Base-by-base conservation (phyloP, 768 basidiomycete genomes). In the Coprinellus micaceus region DNA sequence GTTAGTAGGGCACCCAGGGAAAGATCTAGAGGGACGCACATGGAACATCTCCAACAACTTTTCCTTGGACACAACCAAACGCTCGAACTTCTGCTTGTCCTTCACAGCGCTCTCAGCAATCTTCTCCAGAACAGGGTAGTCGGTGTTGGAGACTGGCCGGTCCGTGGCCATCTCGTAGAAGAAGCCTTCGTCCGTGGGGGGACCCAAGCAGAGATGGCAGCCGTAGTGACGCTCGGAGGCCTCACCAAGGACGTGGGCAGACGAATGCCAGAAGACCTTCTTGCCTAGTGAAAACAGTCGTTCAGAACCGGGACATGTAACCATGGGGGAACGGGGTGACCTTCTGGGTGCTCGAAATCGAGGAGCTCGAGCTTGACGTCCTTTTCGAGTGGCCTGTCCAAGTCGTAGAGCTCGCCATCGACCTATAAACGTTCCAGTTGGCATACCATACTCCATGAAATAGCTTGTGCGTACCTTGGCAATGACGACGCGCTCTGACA, bases 201-300 rank as follows among this genome's bases (percentile, higher is more conserved):
- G 97, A 2, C 97, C 97, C 59, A 97, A 85, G 66, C 95, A 97
- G 13, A 99, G 80, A 76, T 97, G 94, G 69, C 94, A 97, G 39
- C 95, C 96, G 69, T 98, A 96, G 69, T 97, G 94, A 52, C 90
- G 83, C 73, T 99, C 97, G 40, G 94, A 85, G 53, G 96, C 90
- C 73, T 99, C 97, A 44, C 97, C 97, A 17, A 99, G 82, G 55
- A 98, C 94, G 72, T 98, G 97, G 0, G 97, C 97, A 24, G 95
- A 98, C 17, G 97, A 98, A 70, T 98, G 97, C 97, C 97, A 99
- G 78, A 98, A 99, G 7, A 99, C 97, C 64, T 88, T 89, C 72
- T 98, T 94, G 58, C 96, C 94, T 86, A 71, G 52, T 47, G 50
- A 22, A 39, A 54, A 21, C 19, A 47, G 4, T 33, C 29, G 24